A percentile compares a stretch with the other conserved stretches of the same genome.
These are phyloP conservation scores for Inonotus obliquus DNA, from an alignment of 1,284 basidiomycete species.

Conservation along the genomic window DNA sequence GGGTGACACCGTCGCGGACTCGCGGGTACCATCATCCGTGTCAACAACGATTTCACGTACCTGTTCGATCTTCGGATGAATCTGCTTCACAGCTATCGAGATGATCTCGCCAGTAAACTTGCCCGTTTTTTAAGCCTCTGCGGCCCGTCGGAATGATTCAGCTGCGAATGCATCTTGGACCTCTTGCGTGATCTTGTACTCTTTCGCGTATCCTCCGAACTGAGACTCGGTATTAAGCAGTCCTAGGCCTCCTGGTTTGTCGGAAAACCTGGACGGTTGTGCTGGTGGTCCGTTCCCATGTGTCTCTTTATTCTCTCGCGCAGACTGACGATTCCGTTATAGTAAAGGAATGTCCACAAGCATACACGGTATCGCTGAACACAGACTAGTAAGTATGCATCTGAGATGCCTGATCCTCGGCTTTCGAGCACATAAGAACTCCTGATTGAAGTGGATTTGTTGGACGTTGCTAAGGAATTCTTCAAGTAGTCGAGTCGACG, in stretches of 20 bases:
- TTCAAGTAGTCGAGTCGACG: no score
- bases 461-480: no score
- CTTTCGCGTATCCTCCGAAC: constrained; percentile 89
- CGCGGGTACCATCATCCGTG: constrained; percentile 89
- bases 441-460: no score
- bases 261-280: constrained; percentile 73
- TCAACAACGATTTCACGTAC: constrained; percentile 78
- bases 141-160: constrained; percentile 83
- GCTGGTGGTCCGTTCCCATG: constrained; percentile 74
- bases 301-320: no score
- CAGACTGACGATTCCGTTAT: no score
- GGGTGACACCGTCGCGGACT: constrained; percentile 89
- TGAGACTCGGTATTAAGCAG: constrained; percentile 92
- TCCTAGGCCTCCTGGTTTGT: constrained; percentile 83
- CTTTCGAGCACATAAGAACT: no score
- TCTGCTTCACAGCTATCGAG: constrained; percentile 71
- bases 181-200: constrained; percentile 71
- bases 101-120: constrained; percentile 93
- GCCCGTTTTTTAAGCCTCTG: constrained; percentile 83
- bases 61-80: constrained; percentile 85
- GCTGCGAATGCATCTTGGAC: constrained; percentile 86
- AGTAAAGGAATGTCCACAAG: no score
- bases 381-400: no score
- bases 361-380: no score
- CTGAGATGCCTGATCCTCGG: no score